Base-by-base conservation (phyloP, 2,329 filamentous ascomycete species). In the Aspergillus intermedius region DNA sequence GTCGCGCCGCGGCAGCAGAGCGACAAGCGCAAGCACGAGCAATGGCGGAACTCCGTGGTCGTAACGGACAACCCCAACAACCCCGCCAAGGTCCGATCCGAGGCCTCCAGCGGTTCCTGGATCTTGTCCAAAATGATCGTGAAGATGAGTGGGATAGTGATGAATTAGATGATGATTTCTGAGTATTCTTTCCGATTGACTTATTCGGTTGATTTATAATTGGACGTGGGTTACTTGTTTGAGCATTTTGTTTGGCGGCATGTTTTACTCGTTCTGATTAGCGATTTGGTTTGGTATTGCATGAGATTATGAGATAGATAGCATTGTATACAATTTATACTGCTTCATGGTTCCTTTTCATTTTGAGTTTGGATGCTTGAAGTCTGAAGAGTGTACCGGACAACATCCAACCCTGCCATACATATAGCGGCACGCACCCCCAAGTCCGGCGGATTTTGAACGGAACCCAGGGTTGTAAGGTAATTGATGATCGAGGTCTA, bases 61-160 rank as follows among this genome's bases (percentile, higher is more conserved):
- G 60, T 7, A 57, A 59, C 45, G 60, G 52, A 15, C 21, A 23
- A 32, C 58, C 49, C 22, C 57, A 55, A 22, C 55, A 52, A 5
- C 56, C 51, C 30, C 50, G 43, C 13, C 56, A 34, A 7, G 23
- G 13, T 5, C 22, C 41, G 10, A 15, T 12, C 8, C 42, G 42
- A 15, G 72, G 74, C 7, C 61, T 81, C 3, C 74, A 77, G 56
- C 65, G 75, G 23, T 81, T 81, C 54, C 55, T 81, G 32, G 69
- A 75, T 39, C 62, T 81, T 48, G 78, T 76, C 5, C 60, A 67
- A 48, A 68, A 75, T 45, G 78, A 81, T 51, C 70, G 75, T 39
- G 78, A 81, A 61, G 78, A 81, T 54, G 78, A 74, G 49, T 81
- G 78, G 78, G 77, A 81, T 53, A 80, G 77, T 52, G 78, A 81